Evolutionary conservation across 2,329 filamentous ascomycete species (phyloP).

Genomic region (Juglanconis oblonga): DNA sequence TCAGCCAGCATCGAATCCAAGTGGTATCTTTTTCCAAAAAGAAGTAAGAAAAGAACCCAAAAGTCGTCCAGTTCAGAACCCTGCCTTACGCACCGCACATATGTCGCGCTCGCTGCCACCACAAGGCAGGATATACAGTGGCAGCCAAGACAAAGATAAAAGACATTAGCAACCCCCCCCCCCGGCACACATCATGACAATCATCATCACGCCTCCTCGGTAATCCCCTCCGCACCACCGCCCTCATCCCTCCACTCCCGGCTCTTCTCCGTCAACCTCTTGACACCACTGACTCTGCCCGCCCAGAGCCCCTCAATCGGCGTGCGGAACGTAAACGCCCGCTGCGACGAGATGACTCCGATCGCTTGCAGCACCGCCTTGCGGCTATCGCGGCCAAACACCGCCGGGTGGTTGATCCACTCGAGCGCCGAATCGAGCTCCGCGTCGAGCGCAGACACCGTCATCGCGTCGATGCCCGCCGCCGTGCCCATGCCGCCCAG

Average conservation of each 20-base stretch:
- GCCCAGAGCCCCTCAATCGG: constrained; percentile 90
- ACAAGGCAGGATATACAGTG: background rate
- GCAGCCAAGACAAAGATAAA: background rate
- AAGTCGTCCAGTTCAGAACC: background rate
- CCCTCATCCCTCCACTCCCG: constrained; percentile 89
- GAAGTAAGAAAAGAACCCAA: background rate
- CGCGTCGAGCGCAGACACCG: constrained; percentile 82
- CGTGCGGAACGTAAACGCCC: constrained; percentile 89
- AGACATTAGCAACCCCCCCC: background rate
- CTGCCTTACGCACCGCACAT: background rate
- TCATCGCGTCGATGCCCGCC: constrained; percentile 77
- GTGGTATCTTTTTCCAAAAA: constrained; percentile 4
- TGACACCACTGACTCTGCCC: constrained; percentile 75
- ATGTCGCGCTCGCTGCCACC: background rate
- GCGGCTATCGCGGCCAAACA: constrained; percentile 88
- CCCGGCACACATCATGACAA: background rate
- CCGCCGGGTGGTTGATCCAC: constrained; percentile 96
- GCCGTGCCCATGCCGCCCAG: constrained; percentile 41
- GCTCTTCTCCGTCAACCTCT: constrained; percentile 75
- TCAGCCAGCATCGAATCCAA: background rate
- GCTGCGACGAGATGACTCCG: constrained; percentile 91
- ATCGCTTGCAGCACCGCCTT: constrained; percentile 97
- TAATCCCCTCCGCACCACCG: constrained; percentile 66
- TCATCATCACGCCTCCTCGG: constrained; percentile 52
- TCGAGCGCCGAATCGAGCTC: constrained; percentile 89